Conservation (phyloP, 331 rosid genomes). For the Dryas integrifolia region DNA sequence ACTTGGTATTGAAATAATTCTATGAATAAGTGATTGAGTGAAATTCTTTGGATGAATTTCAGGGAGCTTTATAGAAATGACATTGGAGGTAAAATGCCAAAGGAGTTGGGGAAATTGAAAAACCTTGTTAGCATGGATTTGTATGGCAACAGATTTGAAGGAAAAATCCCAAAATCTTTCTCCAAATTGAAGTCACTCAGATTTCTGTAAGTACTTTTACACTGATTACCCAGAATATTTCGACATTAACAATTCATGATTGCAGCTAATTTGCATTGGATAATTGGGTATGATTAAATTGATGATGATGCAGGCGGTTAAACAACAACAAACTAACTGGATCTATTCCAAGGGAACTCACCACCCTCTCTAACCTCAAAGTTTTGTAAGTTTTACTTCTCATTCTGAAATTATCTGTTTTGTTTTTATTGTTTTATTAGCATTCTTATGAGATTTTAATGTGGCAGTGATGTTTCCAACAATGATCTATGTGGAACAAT, state of each 20-base stretch:
- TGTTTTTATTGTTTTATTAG: not conserved
- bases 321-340: conserved; percentile 79
- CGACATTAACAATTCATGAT: not conserved
- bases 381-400: conserved; percentile 56
- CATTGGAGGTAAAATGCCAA: conserved; percentile 67
- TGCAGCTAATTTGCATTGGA: conserved; percentile 20
- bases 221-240: conserved; percentile 15
- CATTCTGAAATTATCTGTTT: not conserved
- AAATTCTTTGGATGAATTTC: conserved; percentile 30
- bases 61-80: conserved; percentile 90
- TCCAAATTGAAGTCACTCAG: conserved; percentile 77
- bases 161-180: conserved; percentile 75
- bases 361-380: conserved; percentile 67
- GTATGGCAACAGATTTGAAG: conserved; percentile 74
- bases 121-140: conserved; percentile 82
- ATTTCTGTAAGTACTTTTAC: conserved; percentile 62
- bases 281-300: conserved; percentile 20
- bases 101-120: conserved; percentile 69
- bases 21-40: conserved; percentile 12
- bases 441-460: conserved; percentile 15
- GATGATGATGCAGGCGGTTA: conserved; percentile 49
- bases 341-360: conserved; percentile 85
- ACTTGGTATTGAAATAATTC: not conserved
- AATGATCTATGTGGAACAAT: conserved; percentile 89
- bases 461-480: conserved; percentile 79